Evolutionary conservation across 139 green algal species (phyloP).

Genomic region (Dunaliella primolecta): DNA sequence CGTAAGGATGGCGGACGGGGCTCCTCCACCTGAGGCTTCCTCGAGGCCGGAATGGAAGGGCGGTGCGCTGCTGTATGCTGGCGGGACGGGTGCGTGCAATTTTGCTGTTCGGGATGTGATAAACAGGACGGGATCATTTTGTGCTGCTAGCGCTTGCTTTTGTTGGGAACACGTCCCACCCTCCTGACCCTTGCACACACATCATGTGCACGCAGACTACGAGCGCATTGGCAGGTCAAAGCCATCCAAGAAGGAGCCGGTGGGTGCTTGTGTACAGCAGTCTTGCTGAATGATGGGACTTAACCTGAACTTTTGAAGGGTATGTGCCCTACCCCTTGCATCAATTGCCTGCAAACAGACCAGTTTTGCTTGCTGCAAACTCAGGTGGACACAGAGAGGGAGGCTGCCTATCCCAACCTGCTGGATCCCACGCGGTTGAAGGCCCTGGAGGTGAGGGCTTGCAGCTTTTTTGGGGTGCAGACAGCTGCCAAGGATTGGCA

Average conservation of each 20-base stretch:
- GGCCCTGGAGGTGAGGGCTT: constrained; percentile 52
- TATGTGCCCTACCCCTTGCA: background rate
- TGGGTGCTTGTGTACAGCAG: background rate
- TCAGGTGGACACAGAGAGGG: constrained; percentile 54
- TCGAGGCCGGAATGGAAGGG: constrained; percentile 36
- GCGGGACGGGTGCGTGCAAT: constrained; percentile 49
- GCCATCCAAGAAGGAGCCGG: background rate
- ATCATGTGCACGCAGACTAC: background rate
- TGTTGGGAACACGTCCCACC: background rate
- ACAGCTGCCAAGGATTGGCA: too few relatives aligned
- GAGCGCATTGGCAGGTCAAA: background rate
- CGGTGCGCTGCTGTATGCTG: constrained; percentile 69
- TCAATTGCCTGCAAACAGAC: too few relatives aligned
- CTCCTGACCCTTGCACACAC: background rate
- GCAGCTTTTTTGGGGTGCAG: too few relatives aligned
- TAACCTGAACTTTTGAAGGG: background rate
- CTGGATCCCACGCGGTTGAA: constrained; percentile 67
- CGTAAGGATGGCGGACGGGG: too few relatives aligned
- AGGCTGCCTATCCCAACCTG: constrained; percentile 73
- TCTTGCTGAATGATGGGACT: background rate
- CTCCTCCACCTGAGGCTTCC: too few relatives aligned
- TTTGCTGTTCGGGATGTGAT: background rate
- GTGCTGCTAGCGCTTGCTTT: background rate
- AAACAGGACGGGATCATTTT: too few relatives aligned
- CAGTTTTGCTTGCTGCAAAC: too few relatives aligned